phyloP scores from a whole-genome alignment of 805 yeast species.

The Lachancea nothofagi region DNA sequence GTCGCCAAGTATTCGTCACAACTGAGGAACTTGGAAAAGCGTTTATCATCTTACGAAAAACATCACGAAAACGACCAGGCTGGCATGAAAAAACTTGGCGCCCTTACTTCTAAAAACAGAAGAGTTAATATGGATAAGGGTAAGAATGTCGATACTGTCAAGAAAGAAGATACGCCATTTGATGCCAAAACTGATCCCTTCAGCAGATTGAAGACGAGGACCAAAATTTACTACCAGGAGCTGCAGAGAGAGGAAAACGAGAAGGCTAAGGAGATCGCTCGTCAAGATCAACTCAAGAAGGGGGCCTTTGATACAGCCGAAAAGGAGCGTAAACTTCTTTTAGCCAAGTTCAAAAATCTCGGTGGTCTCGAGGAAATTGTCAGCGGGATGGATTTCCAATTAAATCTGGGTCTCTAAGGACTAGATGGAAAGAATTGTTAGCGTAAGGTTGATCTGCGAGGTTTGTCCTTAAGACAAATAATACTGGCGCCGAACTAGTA shows the following conservation, averaged over 20 bases:
- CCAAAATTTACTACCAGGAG: conserved; percentile 68
- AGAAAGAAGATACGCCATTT: conserved; percentile 47
- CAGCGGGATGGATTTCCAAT: conserved; percentile 36
- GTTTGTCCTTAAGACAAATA: too few species aligned
- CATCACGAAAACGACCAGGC: conserved; percentile 37
- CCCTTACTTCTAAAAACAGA: conserved; percentile 80
- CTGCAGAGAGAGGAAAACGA: conserved; percentile 53
- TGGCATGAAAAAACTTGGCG: conserved; percentile 49
- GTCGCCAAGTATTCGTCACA: conserved; percentile 43
- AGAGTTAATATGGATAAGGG: conserved; percentile 70
- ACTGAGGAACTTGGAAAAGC: conserved; percentile 39
- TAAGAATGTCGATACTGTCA: conserved; percentile 70
- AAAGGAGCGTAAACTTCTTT: conserved; percentile 41
- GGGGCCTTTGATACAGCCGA: conserved; percentile 39
- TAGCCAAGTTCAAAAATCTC: conserved; percentile 50
- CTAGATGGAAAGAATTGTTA: too few species aligned
- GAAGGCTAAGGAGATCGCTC: conserved; percentile 51
- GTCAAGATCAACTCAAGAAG: conserved; percentile 38
- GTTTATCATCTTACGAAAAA: conserved; percentile 33
- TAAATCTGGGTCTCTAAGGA: conserved; percentile 32
- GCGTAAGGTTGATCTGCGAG: too few species aligned
- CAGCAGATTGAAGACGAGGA: conserved; percentile 79
- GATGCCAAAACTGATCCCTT: conserved; percentile 69
- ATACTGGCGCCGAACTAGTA: not conserved
- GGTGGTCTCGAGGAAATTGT: conserved; percentile 54